Evolutionary conservation across 2,329 filamentous ascomycete genomes (phyloP), one percentile per base, ranked within the genome.

Genomic region (Phyllosticta citrichinensis): DNA sequence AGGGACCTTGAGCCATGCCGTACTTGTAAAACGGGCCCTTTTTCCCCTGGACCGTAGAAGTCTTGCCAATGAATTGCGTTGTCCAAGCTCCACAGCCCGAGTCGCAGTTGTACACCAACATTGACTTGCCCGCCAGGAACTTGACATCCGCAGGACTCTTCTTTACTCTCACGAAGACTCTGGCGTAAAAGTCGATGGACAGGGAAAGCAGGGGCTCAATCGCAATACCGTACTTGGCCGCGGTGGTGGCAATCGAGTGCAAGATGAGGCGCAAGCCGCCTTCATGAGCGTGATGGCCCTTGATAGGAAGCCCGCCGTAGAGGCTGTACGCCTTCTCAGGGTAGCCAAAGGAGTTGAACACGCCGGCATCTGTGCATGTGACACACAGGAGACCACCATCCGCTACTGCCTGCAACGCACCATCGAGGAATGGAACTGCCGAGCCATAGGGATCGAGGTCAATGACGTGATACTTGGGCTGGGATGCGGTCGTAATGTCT

Each of bases 391-490:
- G 80, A 3, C 94, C 94, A 1, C 93, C 93, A 67, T 97, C 90
- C 65, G 88, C 85, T 8, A 97, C 83, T 1, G 89, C 85, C 74
- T 97, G 92, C 9, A 99, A 80, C 1, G 94, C 91, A 1, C 90
- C 86, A 71, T 99, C 94, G 59, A 99, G 82, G 73, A 99, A 99
- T 1, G 90, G 89, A 10, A 89, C 90, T 0, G 93, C 94, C 0
- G 91, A 95, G 52, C 94, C 94, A 68, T 99, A 99, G 0, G 94
- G 94, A 71, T 99, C 94, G 30, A 99, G 82, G 71, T 99, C 94
- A 65, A 99, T 94, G 22, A 97, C 92, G 73, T 97, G 90, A 72
- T 96, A 99, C 68, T 82, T 85, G 69, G 85, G 66, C 35, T 73
- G 63, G 61, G 71, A 67, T 5, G 63, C 60, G 47, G 63, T 76